phyloP scores from a whole-genome alignment of 257 asterid species.

The Linaria vulgaris region DNA sequence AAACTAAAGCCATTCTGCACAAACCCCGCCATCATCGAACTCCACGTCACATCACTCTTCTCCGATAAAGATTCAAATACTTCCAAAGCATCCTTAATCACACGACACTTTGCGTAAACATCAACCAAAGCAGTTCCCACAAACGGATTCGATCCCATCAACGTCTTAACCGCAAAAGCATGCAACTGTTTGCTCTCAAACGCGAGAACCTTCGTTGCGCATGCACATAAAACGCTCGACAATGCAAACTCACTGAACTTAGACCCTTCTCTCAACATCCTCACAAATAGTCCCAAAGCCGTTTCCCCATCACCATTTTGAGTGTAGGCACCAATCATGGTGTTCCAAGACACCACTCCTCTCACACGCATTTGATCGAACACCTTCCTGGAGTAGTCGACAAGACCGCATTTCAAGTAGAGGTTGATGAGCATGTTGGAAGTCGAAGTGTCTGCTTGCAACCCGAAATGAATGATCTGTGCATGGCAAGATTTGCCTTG shows the following conservation, averaged over 20 bases:
- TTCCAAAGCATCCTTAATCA: conserved; percentile 52
- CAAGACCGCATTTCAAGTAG: conserved; percentile 58
- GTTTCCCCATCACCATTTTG: conserved; percentile 50
- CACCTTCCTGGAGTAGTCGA: conserved; percentile 50
- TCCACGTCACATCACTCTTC: conserved; percentile 82
- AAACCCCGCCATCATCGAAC: conserved; percentile 91
- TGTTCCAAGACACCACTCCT: conserved; percentile 80
- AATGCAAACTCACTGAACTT: conserved; percentile 65
- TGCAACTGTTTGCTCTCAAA: conserved; percentile 77
- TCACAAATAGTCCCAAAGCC: conserved; percentile 50
- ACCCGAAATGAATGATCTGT: conserved; percentile 51
- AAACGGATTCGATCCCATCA: conserved; percentile 49
- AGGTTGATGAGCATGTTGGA: conserved; percentile 72
- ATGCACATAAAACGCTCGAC: conserved; percentile 78
- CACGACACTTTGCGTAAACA: conserved; percentile 72
- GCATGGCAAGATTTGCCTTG: conserved; percentile 66
- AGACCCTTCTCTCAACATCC: conserved; percentile 62
- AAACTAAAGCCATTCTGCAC: conserved; percentile 64
- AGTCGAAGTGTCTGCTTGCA: conserved; percentile 47
- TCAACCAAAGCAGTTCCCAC: conserved; percentile 81
- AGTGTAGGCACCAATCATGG: conserved; percentile 60
- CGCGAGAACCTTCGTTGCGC: conserved; percentile 62
- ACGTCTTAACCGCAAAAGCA: conserved; percentile 56
- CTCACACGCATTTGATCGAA: conserved; percentile 71
- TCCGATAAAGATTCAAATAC: conserved; percentile 55